Conservation (phyloP, 169 alveolate species). For the Babesia divergens region DNA sequence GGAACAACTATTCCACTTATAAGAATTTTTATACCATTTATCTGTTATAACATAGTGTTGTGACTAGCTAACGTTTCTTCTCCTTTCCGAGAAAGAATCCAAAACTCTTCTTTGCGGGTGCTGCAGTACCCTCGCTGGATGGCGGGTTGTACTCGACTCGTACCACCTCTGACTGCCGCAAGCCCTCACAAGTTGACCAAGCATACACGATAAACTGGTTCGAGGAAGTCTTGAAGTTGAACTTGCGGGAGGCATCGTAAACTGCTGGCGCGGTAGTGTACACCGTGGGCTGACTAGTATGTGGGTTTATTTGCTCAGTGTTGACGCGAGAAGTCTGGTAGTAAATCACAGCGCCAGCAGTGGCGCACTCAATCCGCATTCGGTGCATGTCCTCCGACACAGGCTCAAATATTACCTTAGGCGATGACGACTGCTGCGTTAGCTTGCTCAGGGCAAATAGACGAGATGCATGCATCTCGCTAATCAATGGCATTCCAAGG, state of each 20-base stretch:
- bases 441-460: slow-evolving; percentile 63
- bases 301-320: slow-evolving; percentile 19
- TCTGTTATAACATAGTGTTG: neutral
- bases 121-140: neutral
- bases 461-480: slow-evolving; percentile 72
- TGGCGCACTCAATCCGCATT: slow-evolving; percentile 26
- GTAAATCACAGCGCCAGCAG: slow-evolving; percentile 24
- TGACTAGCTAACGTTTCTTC: neutral
- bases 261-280: slow-evolving; percentile 48
- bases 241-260: slow-evolving; percentile 25
- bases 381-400: slow-evolving; percentile 42
- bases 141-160: slow-evolving; percentile 29
- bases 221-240: slow-evolving; percentile 28
- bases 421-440: slow-evolving; percentile 67
- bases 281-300: slow-evolving; percentile 34
- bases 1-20: neutral
- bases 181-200: slow-evolving; percentile 56
- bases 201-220: slow-evolving; percentile 43
- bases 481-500: slow-evolving; percentile 66
- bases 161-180: slow-evolving; percentile 47
- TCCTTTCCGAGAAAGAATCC: slow-evolving; percentile 22
- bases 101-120: neutral
- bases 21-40: neutral
- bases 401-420: slow-evolving; percentile 65
- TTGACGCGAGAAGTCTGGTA: slow-evolving; percentile 51